Percentiles rank a stretch among this genome's conserved stretches.
These are phyloP conservation scores for Hordeum pubiflorum DNA, from an alignment of 202 grass and related monocot species.

Conservation along the genomic window DNA sequence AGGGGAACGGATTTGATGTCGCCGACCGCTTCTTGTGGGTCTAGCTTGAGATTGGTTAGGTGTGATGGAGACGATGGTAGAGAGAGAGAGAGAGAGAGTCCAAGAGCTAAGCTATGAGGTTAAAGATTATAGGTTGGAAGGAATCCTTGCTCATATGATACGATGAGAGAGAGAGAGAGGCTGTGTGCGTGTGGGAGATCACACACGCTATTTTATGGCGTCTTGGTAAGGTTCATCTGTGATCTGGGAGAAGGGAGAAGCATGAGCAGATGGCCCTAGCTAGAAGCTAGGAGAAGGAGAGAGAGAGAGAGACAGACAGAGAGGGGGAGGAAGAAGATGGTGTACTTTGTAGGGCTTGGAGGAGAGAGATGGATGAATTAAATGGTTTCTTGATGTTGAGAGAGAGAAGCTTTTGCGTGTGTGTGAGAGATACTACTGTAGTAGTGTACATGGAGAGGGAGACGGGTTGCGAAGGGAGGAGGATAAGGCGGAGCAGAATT, in stretches of 20 bases:
- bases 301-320: conserved; percentile 15
- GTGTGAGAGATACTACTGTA: conserved; percentile 4
- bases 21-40: conserved; percentile 33
- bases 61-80: conserved; percentile 35
- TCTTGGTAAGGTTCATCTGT: conserved; percentile 39
- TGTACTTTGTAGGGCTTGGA: conserved; percentile 57
- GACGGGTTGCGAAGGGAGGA: not conserved
- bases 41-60: conserved; percentile 44
- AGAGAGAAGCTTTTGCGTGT: not conserved
- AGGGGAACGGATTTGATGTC: conserved; percentile 46
- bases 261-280: conserved; percentile 44
- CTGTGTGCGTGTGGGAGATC: conserved; percentile 48
- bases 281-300: conserved; percentile 21
- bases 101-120: conserved; percentile 33
- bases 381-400: conserved; percentile 39
- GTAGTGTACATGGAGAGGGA: conserved; percentile 36
- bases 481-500: conserved; percentile 25
- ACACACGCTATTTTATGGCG: conserved; percentile 76
- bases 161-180: conserved; percentile 31
- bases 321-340: conserved; percentile 36
- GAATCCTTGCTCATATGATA: conserved; percentile 49
- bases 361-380: conserved; percentile 35
- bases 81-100: conserved; percentile 12
- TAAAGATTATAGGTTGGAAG: conserved; percentile 54
- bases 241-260: conserved; percentile 23